Percentiles rank a stretch among this genome's conserved stretches.
These are phyloP conservation scores for Urostyla sp. DNA, from an alignment of 73 alveolate species.

Conservation along the genomic window DNA sequence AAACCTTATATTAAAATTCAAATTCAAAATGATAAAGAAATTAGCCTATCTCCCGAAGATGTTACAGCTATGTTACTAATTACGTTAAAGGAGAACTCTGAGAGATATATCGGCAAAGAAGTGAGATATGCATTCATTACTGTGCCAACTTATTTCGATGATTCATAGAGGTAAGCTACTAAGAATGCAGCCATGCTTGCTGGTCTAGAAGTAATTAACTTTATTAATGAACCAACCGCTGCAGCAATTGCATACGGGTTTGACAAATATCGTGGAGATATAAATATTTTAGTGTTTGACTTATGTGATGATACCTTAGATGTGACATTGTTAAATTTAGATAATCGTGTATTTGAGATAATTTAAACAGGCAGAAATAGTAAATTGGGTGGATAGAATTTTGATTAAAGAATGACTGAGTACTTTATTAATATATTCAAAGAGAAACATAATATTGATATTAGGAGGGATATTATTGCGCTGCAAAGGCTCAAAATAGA, in stretches of 20 bases:
- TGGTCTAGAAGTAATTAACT: constrained; percentile 77
- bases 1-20: constrained; percentile 79
- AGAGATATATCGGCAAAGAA: constrained; percentile 76
- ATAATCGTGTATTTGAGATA: constrained; percentile 89
- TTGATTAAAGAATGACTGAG: constrained; percentile 85
- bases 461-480: constrained; percentile 70
- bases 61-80: constrained; percentile 80
- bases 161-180: constrained; percentile 88
- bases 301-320: constrained; percentile 87
- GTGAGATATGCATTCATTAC: constrained; percentile 88
- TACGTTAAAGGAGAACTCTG: constrained; percentile 71
- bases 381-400: constrained; percentile 95
- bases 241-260: constrained; percentile 94
- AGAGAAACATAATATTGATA: constrained; percentile 71
- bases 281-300: constrained; percentile 85
- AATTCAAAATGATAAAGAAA: constrained; percentile 64
- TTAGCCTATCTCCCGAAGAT: constrained; percentile 86
- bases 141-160: constrained; percentile 92
- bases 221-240: constrained; percentile 89
- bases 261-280: constrained; percentile 79
- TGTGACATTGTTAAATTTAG: constrained; percentile 80
- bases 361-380: constrained; percentile 88
- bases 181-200: constrained; percentile 87
- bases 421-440: constrained; percentile 65
- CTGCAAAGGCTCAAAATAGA: constrained; percentile 78